phyloP scores from a whole-genome alignment of 2,329 filamentous ascomycete genomes.

The Trichophyton mentagrophytes region DNA sequence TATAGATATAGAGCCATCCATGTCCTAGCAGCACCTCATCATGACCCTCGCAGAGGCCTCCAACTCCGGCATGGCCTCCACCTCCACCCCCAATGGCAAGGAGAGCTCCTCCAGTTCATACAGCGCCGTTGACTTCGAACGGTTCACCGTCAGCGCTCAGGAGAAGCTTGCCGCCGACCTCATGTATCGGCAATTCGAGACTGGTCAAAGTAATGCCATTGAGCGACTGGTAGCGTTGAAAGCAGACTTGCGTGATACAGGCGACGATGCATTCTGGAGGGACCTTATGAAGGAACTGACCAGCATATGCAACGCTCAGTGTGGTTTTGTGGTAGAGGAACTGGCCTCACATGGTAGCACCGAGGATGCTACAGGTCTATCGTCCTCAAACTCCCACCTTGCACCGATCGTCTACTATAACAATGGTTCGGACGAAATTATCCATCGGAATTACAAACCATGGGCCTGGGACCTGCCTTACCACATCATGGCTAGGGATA shows the following conservation, averaged over 20 bases:
- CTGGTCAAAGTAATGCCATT: conserved; percentile 47
- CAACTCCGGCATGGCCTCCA: background rate
- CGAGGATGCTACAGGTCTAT: background rate
- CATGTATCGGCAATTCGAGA: conserved; percentile 24
- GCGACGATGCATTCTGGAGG: conserved; percentile 51
- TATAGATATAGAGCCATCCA: background rate
- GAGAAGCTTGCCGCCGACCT: background rate
- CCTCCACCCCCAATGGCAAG: background rate
- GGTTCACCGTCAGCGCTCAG: conserved; percentile 1
- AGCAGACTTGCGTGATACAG: conserved; percentile 38
- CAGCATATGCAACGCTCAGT: conserved; percentile 50
- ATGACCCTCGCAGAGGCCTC: background rate
- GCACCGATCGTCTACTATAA: conserved; percentile 55
- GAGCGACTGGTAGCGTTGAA: conserved; percentile 51
- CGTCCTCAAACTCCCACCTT: conserved; percentile 44
- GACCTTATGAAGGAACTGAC: conserved; percentile 52
- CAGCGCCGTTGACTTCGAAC: background rate
- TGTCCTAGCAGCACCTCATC: background rate
- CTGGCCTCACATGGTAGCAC: conserved; percentile 21
- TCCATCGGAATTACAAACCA: conserved; percentile 50
- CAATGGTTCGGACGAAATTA: conserved; percentile 37
- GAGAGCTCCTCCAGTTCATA: background rate
- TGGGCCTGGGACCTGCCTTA: conserved; percentile 53
- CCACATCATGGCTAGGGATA: conserved; percentile 55
- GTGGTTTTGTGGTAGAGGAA: conserved; percentile 43